Evolutionary conservation across 2,329 filamentous ascomycete genomes (phyloP).

Genomic region (Anthostomella pinea): DNA sequence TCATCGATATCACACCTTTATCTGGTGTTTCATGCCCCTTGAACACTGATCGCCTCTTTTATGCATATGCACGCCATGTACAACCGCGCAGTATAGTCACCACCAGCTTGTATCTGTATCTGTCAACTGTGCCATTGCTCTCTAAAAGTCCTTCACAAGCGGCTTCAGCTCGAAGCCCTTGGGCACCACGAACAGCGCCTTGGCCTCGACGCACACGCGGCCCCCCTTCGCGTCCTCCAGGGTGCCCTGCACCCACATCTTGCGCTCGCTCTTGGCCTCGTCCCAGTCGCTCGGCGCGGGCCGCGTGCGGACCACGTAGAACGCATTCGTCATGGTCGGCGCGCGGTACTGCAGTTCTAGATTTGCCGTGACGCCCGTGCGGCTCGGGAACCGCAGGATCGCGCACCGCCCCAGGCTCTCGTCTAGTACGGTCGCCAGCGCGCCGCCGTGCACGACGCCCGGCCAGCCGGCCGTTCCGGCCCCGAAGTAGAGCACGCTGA

Average conservation of each 20-base stretch:
- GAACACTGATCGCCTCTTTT: no score
- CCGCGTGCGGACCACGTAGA: constrained; percentile 59
- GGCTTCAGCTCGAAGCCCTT: constrained; percentile 41
- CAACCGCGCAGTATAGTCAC: no score
- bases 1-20: no score
- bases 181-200: constrained; percentile 57
- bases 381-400: constrained; percentile 43
- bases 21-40: no score
- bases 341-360: constrained; percentile 61
- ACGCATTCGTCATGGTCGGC: constrained; percentile 56
- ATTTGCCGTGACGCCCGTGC: constrained; percentile 54
- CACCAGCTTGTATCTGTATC: no score
- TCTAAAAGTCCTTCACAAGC: constrained; percentile 39
- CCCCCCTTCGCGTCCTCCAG: constrained; percentile 57
- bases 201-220: constrained; percentile 55
- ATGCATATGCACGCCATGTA: no score
- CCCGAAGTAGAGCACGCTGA: constrained; percentile 68
- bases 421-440: constrained; percentile 65
- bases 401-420: constrained; percentile 67
- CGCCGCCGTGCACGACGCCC: constrained; percentile 67
- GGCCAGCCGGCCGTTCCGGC: constrained; percentile 67
- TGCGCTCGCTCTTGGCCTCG: constrained; percentile 38
- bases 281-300: constrained; percentile 33
- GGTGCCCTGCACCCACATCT: constrained; percentile 51
- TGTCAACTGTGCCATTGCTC: no score